Evolutionary conservation across 1,139 yeast species (phyloP).

Genomic region (Hyphopichia pseudoburtonii): DNA sequence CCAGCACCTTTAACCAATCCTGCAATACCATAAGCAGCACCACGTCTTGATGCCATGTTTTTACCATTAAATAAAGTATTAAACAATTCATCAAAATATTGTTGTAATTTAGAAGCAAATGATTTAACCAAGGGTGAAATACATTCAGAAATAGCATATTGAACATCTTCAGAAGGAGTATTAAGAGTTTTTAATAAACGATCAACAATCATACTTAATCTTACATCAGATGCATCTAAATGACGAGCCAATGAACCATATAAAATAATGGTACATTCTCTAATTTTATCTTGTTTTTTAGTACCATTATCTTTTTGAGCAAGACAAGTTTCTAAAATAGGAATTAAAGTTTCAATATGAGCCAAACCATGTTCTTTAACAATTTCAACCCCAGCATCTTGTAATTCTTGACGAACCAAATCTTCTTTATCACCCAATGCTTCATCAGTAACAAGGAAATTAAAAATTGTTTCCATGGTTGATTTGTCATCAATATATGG

Average conservation of each 20-base stretch:
- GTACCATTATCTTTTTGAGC: slow-evolving; percentile 44
- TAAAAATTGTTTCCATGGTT: slow-evolving; percentile 51
- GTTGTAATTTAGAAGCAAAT: slow-evolving; percentile 48
- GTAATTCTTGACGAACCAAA: slow-evolving; percentile 76
- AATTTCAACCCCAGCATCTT: slow-evolving; percentile 82
- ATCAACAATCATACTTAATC: slow-evolving; percentile 65
- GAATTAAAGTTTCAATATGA: slow-evolving; percentile 68
- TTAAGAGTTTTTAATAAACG: slow-evolving; percentile 73
- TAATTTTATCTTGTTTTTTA: slow-evolving; percentile 59
- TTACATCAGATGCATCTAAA: slow-evolving; percentile 59
- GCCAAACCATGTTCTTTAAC: slow-evolving; percentile 64
- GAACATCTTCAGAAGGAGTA: slow-evolving; percentile 88
- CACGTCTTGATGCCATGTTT: slow-evolving; percentile 64
- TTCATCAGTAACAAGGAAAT: slow-evolving; percentile 57
- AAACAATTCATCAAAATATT: slow-evolving; percentile 58
- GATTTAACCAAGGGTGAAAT: slow-evolving; percentile 76
- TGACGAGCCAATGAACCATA: slow-evolving; percentile 90
- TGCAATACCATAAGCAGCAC: slow-evolving; percentile 95
- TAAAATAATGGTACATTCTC: slow-evolving; percentile 79
- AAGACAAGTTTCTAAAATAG: slow-evolving; percentile 69
- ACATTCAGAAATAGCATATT: slow-evolving; percentile 81
- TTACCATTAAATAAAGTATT: slow-evolving; percentile 55
- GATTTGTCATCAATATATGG: slow-evolving; percentile 37
- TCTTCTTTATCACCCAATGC: slow-evolving; percentile 75
- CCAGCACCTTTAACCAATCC: slow-evolving; percentile 93